phyloP scores from a whole-genome alignment of 106 monocot species.

The Allium cepa region DNA sequence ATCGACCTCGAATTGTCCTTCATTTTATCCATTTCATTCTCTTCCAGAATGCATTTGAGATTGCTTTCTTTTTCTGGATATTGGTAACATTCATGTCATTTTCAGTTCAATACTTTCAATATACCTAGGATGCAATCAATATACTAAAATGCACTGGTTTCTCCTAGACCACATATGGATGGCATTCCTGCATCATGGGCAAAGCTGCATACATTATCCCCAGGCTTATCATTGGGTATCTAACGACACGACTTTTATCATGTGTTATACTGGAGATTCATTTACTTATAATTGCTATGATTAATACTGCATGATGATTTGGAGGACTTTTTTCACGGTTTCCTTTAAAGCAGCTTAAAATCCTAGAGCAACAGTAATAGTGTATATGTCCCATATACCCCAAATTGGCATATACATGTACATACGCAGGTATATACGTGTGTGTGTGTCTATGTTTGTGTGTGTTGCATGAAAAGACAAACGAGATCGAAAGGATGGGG shows the following conservation, averaged over 20 bases:
- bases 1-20: conserved; percentile 28
- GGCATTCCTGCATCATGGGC: conserved; percentile 79
- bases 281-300: background rate
- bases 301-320: too few relatives aligned
- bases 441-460: too few relatives aligned
- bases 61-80: conserved; percentile 62
- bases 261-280: background rate
- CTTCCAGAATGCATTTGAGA: conserved; percentile 56
- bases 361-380: too few relatives aligned
- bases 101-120: background rate
- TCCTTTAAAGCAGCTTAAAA: too few relatives aligned
- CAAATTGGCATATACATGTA: too few relatives aligned
- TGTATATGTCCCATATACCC: too few relatives aligned
- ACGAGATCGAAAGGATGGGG: too few relatives aligned
- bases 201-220: conserved; percentile 23
- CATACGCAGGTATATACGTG: too few relatives aligned
- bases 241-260: conserved; percentile 3
- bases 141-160: background rate
- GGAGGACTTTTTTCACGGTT: too few relatives aligned
- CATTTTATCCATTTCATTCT: conserved; percentile 55
- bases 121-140: background rate
- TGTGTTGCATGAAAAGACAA: too few relatives aligned
- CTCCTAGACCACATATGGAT: conserved; percentile 47
- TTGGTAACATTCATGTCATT: conserved; percentile 16
- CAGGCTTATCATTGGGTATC: conserved; percentile 45